Conservation (phyloP, 352 stramenopile species). For the Elongisporangium undulatum region DNA sequence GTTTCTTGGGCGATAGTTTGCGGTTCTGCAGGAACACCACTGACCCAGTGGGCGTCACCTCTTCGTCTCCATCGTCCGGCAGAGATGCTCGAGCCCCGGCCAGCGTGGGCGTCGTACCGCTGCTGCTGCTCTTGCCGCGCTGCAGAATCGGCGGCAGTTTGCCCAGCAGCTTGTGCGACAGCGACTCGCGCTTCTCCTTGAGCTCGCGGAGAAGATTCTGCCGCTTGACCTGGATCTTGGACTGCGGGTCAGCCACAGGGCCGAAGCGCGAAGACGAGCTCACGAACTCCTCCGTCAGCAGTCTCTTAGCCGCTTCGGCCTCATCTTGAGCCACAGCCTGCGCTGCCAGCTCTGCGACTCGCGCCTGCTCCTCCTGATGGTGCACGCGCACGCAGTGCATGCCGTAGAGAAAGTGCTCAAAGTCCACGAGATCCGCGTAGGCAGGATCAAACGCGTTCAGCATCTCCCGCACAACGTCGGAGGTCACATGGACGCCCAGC, state of each 20-base stretch:
- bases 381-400: constrained; percentile 71
- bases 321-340: not conserved
- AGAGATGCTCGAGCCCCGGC: not conserved
- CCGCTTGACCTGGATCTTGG: constrained; percentile 56
- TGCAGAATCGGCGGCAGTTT: constrained; percentile 39
- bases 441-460: constrained; percentile 53
- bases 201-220: constrained; percentile 73
- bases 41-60: constrained; percentile 28
- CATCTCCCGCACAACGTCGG: constrained; percentile 38
- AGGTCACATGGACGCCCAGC: constrained; percentile 52
- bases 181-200: constrained; percentile 62
- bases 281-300: constrained; percentile 39
- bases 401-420: constrained; percentile 78
- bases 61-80: constrained; percentile 8
- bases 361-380: constrained; percentile 51
- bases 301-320: constrained; percentile 1
- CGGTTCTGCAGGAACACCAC: constrained; percentile 66
- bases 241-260: constrained; percentile 38
- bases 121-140: constrained; percentile 15
- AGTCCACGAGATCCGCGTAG: constrained; percentile 74
- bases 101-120: not conserved
- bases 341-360: not conserved
- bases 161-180: constrained; percentile 64
- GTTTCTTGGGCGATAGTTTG: constrained; percentile 64
- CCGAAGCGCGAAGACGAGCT: constrained; percentile 57